Percentiles rank a stretch among this genome's conserved stretches.
phyloP scores from a whole-genome alignment of 2,329 filamentous ascomycete species.

The Fusarium papillatum region DNA sequence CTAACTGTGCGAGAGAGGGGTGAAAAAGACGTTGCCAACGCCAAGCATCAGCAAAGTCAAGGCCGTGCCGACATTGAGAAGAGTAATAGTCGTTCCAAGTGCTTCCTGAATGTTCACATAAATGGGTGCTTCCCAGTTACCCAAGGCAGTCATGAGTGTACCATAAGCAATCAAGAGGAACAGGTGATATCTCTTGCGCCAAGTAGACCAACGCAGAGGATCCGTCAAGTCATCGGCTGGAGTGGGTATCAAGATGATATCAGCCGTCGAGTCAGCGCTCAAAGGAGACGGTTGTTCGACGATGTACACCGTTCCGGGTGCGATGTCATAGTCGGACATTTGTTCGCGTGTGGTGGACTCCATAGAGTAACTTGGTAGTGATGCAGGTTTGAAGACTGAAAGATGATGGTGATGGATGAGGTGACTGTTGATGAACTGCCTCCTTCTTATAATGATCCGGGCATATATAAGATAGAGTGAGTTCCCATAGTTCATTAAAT shows the following conservation, averaged over 20 bases:
- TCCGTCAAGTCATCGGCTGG: not conserved
- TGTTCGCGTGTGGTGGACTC: not conserved
- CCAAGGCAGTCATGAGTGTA: not conserved
- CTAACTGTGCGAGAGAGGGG: not conserved
- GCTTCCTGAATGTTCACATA: not conserved
- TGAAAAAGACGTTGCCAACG: not conserved
- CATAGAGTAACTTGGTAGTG: not conserved
- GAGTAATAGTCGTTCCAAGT: not conserved
- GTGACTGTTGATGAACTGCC: not conserved
- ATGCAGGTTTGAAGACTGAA: not conserved
- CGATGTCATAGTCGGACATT: not conserved
- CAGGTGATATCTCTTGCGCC: not conserved
- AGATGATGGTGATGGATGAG: not conserved
- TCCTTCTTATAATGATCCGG: not conserved
- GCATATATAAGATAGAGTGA: not conserved
- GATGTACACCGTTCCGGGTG: not conserved
- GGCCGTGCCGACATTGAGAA: not conserved
- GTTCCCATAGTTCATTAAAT: not conserved
- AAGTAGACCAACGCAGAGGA: not conserved
- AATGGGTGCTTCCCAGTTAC: not conserved
- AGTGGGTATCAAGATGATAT: not conserved
- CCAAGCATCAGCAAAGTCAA: not conserved
- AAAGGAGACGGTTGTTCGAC: not conserved
- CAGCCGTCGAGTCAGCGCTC: not conserved
- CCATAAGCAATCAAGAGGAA: not conserved